These are phyloP conservation scores for Teratosphaeria gauchensis DNA, from an alignment of 2,329 filamentous ascomycete species.

Conservation along the genomic window DNA sequence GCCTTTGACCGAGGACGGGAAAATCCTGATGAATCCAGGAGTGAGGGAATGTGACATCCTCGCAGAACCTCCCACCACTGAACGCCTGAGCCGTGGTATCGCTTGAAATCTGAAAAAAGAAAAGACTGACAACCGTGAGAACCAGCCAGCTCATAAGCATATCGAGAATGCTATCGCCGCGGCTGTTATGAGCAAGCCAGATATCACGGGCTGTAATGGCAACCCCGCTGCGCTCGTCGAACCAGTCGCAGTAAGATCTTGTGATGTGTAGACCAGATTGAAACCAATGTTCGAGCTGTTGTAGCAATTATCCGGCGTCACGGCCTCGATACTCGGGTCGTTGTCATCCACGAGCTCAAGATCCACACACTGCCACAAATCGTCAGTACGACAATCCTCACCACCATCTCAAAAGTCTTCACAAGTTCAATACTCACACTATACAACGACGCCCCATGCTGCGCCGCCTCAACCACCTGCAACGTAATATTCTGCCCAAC, in stretches of 20 bases:
- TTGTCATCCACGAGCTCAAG: constrained; percentile 79
- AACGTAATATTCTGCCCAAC: constrained; percentile 85
- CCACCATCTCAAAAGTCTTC: background rate
- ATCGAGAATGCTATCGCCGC: background rate
- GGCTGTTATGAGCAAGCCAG: background rate
- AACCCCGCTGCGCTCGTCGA: constrained; percentile 1
- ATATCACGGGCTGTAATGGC: background rate
- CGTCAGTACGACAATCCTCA: background rate
- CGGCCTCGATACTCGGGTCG: constrained; percentile 53
- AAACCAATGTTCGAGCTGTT: constrained; percentile 72
- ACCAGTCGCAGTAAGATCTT: constrained; percentile 14
- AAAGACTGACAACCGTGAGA: background rate
- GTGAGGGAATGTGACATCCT: background rate
- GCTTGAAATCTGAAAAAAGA: background rate
- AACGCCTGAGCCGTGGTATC: background rate
- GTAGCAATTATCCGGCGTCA: constrained; percentile 78
- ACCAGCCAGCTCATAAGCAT: background rate
- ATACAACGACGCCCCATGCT: constrained; percentile 75
- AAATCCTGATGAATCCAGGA: background rate
- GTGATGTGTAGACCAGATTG: constrained; percentile 60
- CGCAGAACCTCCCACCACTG: background rate
- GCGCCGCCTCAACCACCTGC: constrained; percentile 72
- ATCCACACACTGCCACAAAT: constrained; percentile 65
- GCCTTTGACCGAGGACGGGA: too few species aligned
- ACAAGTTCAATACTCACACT: constrained; percentile 49